Evolutionary conservation across 495 filamentous ascomycete genomes (phyloP), one percentile per base, ranked within the genome.

Genomic region (Chaetomium cochliodes): DNA sequence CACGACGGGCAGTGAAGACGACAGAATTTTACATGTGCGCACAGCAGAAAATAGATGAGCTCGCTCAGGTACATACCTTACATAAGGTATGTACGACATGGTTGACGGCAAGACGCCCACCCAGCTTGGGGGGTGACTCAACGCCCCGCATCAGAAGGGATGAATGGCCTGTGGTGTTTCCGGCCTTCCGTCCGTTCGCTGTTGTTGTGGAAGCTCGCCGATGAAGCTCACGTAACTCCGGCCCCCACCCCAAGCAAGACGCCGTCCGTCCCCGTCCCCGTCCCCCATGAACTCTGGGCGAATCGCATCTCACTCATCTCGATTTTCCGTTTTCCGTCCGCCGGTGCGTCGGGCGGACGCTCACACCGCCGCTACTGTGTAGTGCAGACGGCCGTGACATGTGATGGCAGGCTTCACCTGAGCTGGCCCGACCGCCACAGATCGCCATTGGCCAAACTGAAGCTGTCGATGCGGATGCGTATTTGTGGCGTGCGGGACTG

Each of bases 211-310:
- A 23, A 50, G 46, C 46, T 50, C 46, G 46, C 46, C 46, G 20
- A 50, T n/a, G 46, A 50, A n/a, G 46, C n/a, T 60, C 33, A 37
- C 33, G 33, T 37, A 39, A 60, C 42, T 60, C 58, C 58, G 44
- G 58, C 25, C 57, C 57, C 58, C 58, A 60, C 46, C 26, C 2
- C 26, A 25, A 46, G 28, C 42, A 28, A 12, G 33, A 42, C 25
- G 37, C 57, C 47, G 23, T 42, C 25, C n/a, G n/a, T n/a, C n/a
- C n/a, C n/a, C n/a, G n/a, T n/a, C n/a, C n/a, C n/a, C n/a, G n/a
- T n/a, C n/a, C n/a, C n/a, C n/a, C 42, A 18, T 44, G 37, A 33
- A 16, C 9, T 28, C 2, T 59, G 23, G 42, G 57, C 41, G 42
- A 59, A 58, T 58, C n/a, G 55, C 55, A 9, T 39, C 33, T 50